Evolutionary conservation across 164 flowering plant genomes (phyloP).

Genomic region (Paratinospora sagittata): DNA sequence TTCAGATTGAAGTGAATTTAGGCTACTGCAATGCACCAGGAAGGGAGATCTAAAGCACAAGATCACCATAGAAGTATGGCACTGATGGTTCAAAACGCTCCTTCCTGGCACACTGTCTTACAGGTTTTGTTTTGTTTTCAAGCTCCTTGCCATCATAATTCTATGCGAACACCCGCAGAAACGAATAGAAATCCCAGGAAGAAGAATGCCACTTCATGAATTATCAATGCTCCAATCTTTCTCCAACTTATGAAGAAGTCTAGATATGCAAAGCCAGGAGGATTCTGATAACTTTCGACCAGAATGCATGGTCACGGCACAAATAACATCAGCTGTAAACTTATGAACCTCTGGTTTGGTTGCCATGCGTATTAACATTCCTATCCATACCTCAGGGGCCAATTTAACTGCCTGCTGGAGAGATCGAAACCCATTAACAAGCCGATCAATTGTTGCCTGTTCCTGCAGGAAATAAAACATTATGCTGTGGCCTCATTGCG

Average conservation of each 20-base stretch:
- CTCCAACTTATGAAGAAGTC: slow-evolving; percentile 43
- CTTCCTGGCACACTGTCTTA: background rate
- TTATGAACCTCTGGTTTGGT: slow-evolving; percentile 57
- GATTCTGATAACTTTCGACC: slow-evolving; percentile 42
- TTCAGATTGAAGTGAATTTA: background rate
- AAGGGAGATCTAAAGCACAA: background rate
- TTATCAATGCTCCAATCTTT: slow-evolving; percentile 4
- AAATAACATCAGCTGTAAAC: slow-evolving; percentile 45
- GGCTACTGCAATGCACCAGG: background rate
- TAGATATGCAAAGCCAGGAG: slow-evolving; percentile 64
- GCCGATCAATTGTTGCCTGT: slow-evolving; percentile 35
- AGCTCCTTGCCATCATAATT: background rate
- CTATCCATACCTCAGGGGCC: slow-evolving; percentile 75
- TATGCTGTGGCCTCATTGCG: too few relatives aligned
- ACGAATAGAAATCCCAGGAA: background rate
- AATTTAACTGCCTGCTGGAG: slow-evolving; percentile 46
- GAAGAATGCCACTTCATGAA: slow-evolving; percentile 8
- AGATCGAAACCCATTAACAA: slow-evolving; percentile 47
- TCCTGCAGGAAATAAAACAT: slow-evolving; percentile 33
- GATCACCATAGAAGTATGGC: background rate
- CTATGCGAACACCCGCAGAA: background rate
- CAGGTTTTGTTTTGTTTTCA: background rate
- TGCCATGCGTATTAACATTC: slow-evolving; percentile 63
- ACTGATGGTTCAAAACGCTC: background rate
- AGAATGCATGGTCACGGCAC: slow-evolving; percentile 43